Conservation (phyloP, 2,329 filamentous ascomycete genomes). For the Penicillium polonicum region DNA sequence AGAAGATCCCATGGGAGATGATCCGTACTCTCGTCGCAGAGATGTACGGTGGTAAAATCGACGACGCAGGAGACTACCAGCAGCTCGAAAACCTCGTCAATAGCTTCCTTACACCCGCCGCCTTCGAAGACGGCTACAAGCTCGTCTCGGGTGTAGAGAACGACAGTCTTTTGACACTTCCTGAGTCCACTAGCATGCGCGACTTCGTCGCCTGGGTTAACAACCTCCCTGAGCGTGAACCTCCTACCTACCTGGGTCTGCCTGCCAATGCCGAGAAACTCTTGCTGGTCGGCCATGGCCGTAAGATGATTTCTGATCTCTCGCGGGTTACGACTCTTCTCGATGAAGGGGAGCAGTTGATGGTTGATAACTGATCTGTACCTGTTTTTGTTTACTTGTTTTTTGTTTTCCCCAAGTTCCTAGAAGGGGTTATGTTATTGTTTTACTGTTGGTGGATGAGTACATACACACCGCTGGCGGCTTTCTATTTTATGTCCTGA, state of each 20-base stretch:
- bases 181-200: conserved; percentile 74
- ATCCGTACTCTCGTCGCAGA: conserved; percentile 85
- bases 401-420: neutral
- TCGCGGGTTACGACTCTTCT: conserved; percentile 81
- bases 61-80: conserved; percentile 80
- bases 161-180: conserved; percentile 67
- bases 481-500: conserved; percentile 6
- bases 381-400: conserved; percentile 8
- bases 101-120: conserved; percentile 76
- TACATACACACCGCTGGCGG: conserved; percentile 12
- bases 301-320: conserved; percentile 79
- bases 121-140: conserved; percentile 90
- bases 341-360: conserved; percentile 90
- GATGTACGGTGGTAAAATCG: conserved; percentile 97
- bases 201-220: conserved; percentile 94
- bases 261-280: conserved; percentile 97
- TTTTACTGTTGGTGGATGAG: neutral
- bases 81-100: conserved; percentile 72
- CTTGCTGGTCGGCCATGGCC: conserved; percentile 81
- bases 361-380: conserved; percentile 58
- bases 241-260: conserved; percentile 88
- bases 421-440: neutral
- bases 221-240: conserved; percentile 87
- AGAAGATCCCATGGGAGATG: conserved; percentile 96
- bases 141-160: conserved; percentile 69